Evolutionary conservation across 805 yeast species (phyloP).

Genomic region (Millerago galiae): DNA sequence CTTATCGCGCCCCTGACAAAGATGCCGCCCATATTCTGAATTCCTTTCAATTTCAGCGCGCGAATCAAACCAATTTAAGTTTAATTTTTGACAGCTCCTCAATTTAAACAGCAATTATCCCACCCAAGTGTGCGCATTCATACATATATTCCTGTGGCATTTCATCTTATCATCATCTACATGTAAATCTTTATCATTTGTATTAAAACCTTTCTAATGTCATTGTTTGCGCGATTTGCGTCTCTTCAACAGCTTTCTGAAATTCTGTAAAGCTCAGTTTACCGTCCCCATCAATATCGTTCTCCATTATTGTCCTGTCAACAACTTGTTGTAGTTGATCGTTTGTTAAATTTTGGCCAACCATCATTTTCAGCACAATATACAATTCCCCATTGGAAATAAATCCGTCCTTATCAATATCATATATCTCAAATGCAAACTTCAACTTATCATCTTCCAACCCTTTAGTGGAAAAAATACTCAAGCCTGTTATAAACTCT

Average conservation of each 20-base stretch:
- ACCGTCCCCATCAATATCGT: slow-evolving; percentile 85
- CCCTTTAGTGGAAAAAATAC: slow-evolving; percentile 83
- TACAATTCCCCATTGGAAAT: slow-evolving; percentile 94
- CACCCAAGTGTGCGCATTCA: too few relatives aligned
- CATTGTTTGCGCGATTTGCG: slow-evolving; percentile 52
- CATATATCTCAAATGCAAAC: slow-evolving; percentile 92
- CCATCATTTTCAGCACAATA: slow-evolving; percentile 93
- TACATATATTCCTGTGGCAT: too few relatives aligned
- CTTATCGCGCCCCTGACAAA: too few relatives aligned
- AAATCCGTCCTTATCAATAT: slow-evolving; percentile 90
- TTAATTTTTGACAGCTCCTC: too few relatives aligned
- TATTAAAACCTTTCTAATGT: slow-evolving; percentile 41
- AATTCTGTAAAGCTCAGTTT: slow-evolving; percentile 83
- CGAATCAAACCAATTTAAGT: too few relatives aligned
- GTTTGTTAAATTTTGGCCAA: slow-evolving; percentile 82
- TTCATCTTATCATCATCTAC: too few relatives aligned
- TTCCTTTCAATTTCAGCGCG: too few relatives aligned
- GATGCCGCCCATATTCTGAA: too few relatives aligned
- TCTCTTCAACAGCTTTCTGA: slow-evolving; percentile 50
- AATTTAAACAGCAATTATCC: too few relatives aligned
- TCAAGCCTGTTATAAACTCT: slow-evolving; percentile 82
- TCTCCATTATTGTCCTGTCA: slow-evolving; percentile 94
- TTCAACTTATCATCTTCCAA: slow-evolving; percentile 71
- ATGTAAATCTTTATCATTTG: too few relatives aligned
- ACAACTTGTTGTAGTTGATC: slow-evolving; percentile 91